phyloP scores from a whole-genome alignment of 2,329 filamentous ascomycete species.

The Trichoderma cornu-damae region DNA sequence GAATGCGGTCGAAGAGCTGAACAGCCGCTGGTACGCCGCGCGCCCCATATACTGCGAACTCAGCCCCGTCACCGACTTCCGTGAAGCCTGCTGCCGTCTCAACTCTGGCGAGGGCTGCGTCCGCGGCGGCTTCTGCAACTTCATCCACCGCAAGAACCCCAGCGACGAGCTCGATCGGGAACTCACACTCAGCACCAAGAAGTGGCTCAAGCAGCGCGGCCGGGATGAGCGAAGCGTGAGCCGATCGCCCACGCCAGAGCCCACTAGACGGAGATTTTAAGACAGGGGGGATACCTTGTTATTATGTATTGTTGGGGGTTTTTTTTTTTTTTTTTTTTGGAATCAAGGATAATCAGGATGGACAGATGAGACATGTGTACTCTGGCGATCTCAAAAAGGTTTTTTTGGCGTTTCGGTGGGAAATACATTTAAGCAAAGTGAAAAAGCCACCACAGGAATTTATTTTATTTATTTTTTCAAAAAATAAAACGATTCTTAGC shows the following conservation, averaged over 20 bases:
- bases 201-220: constrained; percentile 85
- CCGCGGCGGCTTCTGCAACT: constrained; percentile 96
- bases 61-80: constrained; percentile 93
- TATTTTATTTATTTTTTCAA: too few relatives aligned
- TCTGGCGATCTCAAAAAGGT: constrained; percentile 5
- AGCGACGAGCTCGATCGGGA: constrained; percentile 83
- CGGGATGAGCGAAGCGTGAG: constrained; percentile 76
- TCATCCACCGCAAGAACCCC: constrained; percentile 97
- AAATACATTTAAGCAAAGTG: constrained; percentile 3
- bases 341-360: constrained; percentile 7
- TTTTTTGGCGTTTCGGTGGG: constrained; percentile 11
- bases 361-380: constrained; percentile 1
- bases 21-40: constrained; percentile 93
- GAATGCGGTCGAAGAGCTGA: constrained; percentile 87
- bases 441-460: neutral
- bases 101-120: constrained; percentile 96
- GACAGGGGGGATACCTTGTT: neutral
- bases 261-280: constrained; percentile 66
- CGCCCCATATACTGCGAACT: constrained; percentile 98
- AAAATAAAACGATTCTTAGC: neutral
- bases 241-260: constrained; percentile 82
- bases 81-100: constrained; percentile 92
- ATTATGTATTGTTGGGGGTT: neutral
- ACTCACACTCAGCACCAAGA: constrained; percentile 83
- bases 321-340: neutral